Percentiles rank a stretch among this genome's conserved stretches.
phyloP scores from a whole-genome alignment of 106 monocot genomes.

The Dioscorea dumetorum region DNA sequence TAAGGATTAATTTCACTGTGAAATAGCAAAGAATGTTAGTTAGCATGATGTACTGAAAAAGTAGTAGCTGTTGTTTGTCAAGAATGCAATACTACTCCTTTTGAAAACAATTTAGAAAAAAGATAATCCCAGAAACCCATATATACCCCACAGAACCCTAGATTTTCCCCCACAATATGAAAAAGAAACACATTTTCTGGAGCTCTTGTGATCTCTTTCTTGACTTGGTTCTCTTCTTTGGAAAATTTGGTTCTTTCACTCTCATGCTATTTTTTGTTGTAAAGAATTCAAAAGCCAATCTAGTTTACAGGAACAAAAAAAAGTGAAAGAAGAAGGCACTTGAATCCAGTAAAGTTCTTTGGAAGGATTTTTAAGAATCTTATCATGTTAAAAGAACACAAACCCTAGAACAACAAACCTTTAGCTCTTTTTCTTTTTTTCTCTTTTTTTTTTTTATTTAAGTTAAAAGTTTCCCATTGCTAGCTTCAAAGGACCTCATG shows the following conservation, averaged over 20 bases:
- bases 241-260: neutral
- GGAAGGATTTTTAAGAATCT: neutral
- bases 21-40: too few species aligned
- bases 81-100: neutral
- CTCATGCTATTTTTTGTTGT: neutral
- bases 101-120: neutral
- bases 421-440: neutral
- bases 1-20: too few species aligned
- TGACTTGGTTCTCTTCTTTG: conserved; percentile 4
- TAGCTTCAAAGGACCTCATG: too few species aligned
- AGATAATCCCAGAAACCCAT: conserved; percentile 4
- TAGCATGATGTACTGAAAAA: too few species aligned
- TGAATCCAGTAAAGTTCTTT: conserved; percentile 1
- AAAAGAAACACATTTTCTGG: neutral
- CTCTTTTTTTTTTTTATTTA: too few species aligned
- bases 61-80: too few species aligned
- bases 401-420: neutral
- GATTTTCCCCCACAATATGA: neutral
- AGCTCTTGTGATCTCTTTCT: conserved; percentile 11
- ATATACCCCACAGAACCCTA: neutral
- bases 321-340: neutral
- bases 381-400: neutral
- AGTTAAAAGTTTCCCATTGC: too few species aligned
- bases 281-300: neutral
- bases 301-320: neutral